Conservation (phyloP, 2,329 filamentous ascomycete genomes). For the Penicillium crustosum region DNA sequence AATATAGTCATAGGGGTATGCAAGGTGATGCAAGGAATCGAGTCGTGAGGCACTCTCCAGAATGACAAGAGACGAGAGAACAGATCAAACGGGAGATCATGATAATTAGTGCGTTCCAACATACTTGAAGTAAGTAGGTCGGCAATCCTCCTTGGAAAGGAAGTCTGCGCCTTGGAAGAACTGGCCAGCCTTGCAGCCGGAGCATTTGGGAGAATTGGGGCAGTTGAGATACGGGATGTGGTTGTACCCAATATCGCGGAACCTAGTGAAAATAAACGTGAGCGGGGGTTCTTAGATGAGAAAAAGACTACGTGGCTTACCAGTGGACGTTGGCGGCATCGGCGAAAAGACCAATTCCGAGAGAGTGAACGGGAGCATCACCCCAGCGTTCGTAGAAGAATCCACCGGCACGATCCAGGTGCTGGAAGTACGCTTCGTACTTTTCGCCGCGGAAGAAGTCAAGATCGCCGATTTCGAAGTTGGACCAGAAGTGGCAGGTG, state of each 20-base stretch:
- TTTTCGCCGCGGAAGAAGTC: constrained; percentile 85
- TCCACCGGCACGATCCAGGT: constrained; percentile 87
- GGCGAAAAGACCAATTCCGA: constrained; percentile 88
- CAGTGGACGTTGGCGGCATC: constrained; percentile 90
- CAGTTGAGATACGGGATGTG: constrained; percentile 99
- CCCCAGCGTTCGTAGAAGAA: constrained; percentile 99
- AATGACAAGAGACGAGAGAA: constrained; percentile 16
- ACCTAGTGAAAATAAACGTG: constrained; percentile 59
- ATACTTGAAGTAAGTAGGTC: constrained; percentile 96
- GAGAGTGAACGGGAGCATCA: constrained; percentile 93
- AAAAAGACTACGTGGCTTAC: constrained; percentile 53
- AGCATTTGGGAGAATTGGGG: constrained; percentile 92
- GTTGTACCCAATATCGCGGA: constrained; percentile 98
- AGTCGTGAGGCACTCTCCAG: constrained; percentile 16
- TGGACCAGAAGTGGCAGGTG: constrained; percentile 99
- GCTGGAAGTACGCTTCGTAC: constrained; percentile 95
- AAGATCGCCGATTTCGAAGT: constrained; percentile 95
- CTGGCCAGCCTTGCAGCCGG: constrained; percentile 78
- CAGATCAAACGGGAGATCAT: constrained; percentile 6
- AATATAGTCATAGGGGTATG: constrained; percentile 29
- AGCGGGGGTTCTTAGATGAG: constrained; percentile 1
- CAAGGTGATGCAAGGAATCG: constrained; percentile 23
- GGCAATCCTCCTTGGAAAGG: constrained; percentile 86
- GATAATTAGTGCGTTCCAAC: constrained; percentile 69
- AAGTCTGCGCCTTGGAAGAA: constrained; percentile 87